Percentiles rank a stretch among this genome's conserved stretches.
phyloP scores from a whole-genome alignment of 192 early-diverging fungal species.

The Mortierella antarctica region DNA sequence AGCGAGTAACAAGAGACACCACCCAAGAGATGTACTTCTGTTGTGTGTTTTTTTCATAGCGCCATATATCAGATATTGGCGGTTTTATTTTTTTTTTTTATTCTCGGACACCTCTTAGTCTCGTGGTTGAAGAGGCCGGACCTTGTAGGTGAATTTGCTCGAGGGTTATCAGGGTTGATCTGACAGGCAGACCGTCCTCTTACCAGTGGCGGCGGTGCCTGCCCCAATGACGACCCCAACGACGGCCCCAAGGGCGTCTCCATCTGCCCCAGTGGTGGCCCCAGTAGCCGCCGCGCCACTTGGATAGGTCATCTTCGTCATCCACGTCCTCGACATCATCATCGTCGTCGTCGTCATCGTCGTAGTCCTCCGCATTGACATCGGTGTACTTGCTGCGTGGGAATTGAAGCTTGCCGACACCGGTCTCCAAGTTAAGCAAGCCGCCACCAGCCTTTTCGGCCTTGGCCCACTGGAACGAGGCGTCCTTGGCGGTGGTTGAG shows the following conservation, averaged over 20 bases:
- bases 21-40: no score
- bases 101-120: no score
- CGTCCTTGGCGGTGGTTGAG: constrained; percentile 38
- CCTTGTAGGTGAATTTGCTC: no score
- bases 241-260: neutral
- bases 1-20: no score
- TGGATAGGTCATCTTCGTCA: neutral
- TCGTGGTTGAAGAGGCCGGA: no score
- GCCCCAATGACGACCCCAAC: neutral
- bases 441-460: constrained; percentile 19
- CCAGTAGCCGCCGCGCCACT: constrained; percentile 17
- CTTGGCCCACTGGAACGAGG: constrained; percentile 29
- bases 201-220: neutral
- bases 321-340: constrained; percentile 7
- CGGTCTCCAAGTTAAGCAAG: constrained; percentile 26
- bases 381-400: neutral
- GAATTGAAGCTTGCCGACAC: constrained; percentile 8
- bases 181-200: no score
- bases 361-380: neutral
- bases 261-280: constrained; percentile 1
- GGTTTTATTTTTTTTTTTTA: no score
- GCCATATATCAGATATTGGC: no score
- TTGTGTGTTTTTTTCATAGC: no score
- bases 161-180: no score
- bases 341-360: constrained; percentile 8